Evolutionary conservation across 495 filamentous ascomycete genomes (phyloP), one percentile per base, ranked within the genome.

Genomic region (Cryomyces minteri): DNA sequence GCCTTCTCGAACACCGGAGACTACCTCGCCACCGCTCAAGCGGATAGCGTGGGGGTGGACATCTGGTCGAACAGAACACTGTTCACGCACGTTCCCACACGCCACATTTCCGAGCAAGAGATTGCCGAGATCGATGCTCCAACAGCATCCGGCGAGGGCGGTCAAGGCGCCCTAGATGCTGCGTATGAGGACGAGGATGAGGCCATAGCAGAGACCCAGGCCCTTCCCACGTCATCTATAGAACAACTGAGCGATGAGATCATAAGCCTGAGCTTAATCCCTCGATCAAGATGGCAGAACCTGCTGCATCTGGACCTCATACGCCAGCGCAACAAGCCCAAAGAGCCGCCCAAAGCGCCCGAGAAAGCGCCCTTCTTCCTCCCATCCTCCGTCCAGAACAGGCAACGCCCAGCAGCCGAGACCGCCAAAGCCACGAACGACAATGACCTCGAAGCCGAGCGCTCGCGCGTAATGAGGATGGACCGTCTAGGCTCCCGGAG

Each of bases 311-410:
- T 99, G 5, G 88, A 96, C 54, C 62, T 81, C 37, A 90, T 99
- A 58, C 84, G 79, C 60, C 75, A 81, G 62, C 84, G 90, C 44
- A 99, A 99, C 64, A 94, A 88, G 62, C 92, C 90, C 5, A 88
- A 76, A 51, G 84, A 93, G 62, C 71, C 86, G 0, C 86, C 87
- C 29, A 94, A 96, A 66, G 71, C 75, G 4, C 90, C 92, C 4
- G 82, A 94, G 57, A 94, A 90, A 56, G 87, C 90, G 0, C 90
- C 90, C 1, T 99, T 99, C 65, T 99, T 96, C 67, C 68, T 99
- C 10, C 84, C 87, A 8, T 80, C 84, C 1, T 25, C 18, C 2
- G 62, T 83, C 5, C 46, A 48, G 4, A 48, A 60, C 12, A 25
- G 18, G 18, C 18, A 25, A 25, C 18, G 18, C 18, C 18, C 18